These are phyloP conservation scores for Pichia exigua DNA, from an alignment of 805 yeast genomes.

Conservation along the genomic window DNA sequence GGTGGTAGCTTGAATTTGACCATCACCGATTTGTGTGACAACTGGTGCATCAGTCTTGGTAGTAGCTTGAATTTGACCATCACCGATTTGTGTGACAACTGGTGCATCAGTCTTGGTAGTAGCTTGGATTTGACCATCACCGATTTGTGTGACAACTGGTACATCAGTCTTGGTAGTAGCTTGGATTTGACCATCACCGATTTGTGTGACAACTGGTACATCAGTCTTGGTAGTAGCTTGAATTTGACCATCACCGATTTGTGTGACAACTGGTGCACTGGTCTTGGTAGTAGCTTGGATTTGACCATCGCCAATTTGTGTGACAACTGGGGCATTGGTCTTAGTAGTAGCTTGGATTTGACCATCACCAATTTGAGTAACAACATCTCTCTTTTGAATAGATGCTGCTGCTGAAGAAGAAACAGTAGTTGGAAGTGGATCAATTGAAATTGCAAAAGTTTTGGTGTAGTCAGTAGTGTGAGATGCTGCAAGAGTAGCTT, in stretches of 20 bases:
- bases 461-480: constrained; percentile 45
- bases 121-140: constrained; percentile 38
- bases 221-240: constrained; percentile 31
- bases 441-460: constrained; percentile 66
- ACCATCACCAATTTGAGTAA: constrained; percentile 30
- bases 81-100: constrained; percentile 31
- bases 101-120: constrained; percentile 28
- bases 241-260: constrained; percentile 33
- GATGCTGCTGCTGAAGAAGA: constrained; percentile 8
- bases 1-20: constrained; percentile 33
- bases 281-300: constrained; percentile 31
- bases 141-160: constrained; percentile 28
- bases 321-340: constrained; percentile 31
- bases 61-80: constrained; percentile 35
- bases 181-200: constrained; percentile 37
- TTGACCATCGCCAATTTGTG: constrained; percentile 32
- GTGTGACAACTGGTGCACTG: constrained; percentile 31
- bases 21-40: constrained; percentile 32
- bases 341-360: constrained; percentile 32
- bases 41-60: constrained; percentile 30
- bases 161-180: constrained; percentile 29
- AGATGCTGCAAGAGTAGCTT: constrained; percentile 43
- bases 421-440: constrained; percentile 33
- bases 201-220: constrained; percentile 29
- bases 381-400: constrained; percentile 26